Evolutionary conservation across 495 filamentous ascomycete genomes (phyloP).

Genomic region (Penicillium canescens): DNA sequence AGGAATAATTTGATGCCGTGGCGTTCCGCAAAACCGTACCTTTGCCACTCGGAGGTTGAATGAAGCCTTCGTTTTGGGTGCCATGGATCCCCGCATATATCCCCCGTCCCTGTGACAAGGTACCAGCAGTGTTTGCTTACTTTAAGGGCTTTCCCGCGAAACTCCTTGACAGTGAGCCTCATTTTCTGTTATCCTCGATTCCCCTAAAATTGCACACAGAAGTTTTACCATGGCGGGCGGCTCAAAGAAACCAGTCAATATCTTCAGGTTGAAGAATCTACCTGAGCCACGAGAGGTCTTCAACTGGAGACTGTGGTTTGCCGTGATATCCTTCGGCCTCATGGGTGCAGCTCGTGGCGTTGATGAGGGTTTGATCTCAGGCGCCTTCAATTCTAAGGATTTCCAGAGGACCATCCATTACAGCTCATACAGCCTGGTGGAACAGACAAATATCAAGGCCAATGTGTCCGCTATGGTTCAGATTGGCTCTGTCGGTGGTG

Average conservation of each 20-base stretch:
- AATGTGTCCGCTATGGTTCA: slow-evolving; percentile 76
- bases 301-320: slow-evolving; percentile 67
- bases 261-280: slow-evolving; percentile 58
- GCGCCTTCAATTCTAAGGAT: slow-evolving; percentile 61
- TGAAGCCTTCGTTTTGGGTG: too few species aligned
- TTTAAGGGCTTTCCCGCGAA: too few species aligned
- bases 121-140: too few species aligned
- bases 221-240: slow-evolving; percentile 55
- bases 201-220: too few species aligned
- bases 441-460: slow-evolving; percentile 60
- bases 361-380: slow-evolving; percentile 71
- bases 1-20: too few species aligned
- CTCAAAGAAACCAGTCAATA: slow-evolving; percentile 64
- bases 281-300: slow-evolving; percentile 58
- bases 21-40: too few species aligned
- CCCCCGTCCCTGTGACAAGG: too few species aligned
- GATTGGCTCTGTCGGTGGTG: slow-evolving; percentile 65
- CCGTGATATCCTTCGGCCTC: slow-evolving; percentile 65
- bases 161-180: too few species aligned
- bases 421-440: slow-evolving; percentile 53
- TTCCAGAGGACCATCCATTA: slow-evolving; percentile 60
- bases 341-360: slow-evolving; percentile 65
- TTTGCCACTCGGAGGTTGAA: too few species aligned
- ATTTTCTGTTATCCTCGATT: too few species aligned
- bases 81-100: too few species aligned